phyloP scores from a whole-genome alignment of 768 basidiomycete genomes.

The Thelephora aurantiotincta region DNA sequence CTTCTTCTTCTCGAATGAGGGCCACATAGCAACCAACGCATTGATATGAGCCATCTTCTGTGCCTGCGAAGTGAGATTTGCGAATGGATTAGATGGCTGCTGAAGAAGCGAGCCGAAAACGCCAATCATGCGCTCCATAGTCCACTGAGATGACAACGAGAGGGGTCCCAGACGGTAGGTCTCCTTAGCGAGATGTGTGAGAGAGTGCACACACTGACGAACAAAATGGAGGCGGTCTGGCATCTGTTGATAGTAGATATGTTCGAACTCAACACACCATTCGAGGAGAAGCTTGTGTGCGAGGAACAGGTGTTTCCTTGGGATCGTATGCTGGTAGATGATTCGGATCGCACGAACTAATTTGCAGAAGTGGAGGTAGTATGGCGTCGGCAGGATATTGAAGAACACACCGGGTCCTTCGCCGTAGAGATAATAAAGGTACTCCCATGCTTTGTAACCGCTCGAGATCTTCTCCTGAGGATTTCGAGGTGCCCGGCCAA shows the following conservation, averaged over 20 bases:
- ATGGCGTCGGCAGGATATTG: conserved; percentile 10
- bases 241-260: conserved; percentile 22
- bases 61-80: conserved; percentile 13
- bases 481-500: conserved; percentile 27
- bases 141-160: conserved; percentile 8
- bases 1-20: conserved; percentile 6
- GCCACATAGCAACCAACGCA: conserved; percentile 12
- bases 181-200: conserved; percentile 18
- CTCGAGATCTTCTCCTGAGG: conserved; percentile 23
- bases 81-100: conserved; percentile 14
- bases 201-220: conserved; percentile 18
- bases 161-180: conserved; percentile 9
- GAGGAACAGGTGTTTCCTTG: conserved; percentile 4
- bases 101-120: conserved; percentile 13
- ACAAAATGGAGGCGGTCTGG: conserved; percentile 23
- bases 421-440: conserved; percentile 11
- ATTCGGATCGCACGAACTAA: conserved; percentile 13
- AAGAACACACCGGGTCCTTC: conserved; percentile 14
- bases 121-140: conserved; percentile 14
- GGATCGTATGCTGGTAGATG: conserved; percentile 9
- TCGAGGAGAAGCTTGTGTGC: conserved; percentile 13
- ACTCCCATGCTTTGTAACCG: conserved; percentile 20
- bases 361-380: conserved; percentile 17
- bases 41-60: conserved; percentile 12
- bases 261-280: conserved; percentile 21